Evolutionary conservation across 2,329 filamentous ascomycete genomes (phyloP).

Genomic region (Aspergillus fijiensis): DNA sequence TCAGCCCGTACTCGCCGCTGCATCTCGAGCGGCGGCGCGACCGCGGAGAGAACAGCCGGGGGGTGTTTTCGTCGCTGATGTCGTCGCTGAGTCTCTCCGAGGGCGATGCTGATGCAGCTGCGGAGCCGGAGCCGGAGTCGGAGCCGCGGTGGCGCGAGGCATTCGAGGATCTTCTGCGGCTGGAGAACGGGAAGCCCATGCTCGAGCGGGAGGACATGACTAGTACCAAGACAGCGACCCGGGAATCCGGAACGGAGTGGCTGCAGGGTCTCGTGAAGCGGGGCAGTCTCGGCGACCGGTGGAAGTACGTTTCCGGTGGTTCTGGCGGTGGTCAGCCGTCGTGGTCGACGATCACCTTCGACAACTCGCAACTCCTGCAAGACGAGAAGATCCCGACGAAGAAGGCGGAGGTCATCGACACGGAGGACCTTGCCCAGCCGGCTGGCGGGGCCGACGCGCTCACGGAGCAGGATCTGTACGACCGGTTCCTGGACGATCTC

Average conservation of each 20-base stretch:
- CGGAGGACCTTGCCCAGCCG: slow-evolving; percentile 9
- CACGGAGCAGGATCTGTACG: slow-evolving; percentile 57
- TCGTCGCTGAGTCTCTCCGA: slow-evolving; percentile 32
- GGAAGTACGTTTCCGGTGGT: slow-evolving; percentile 32
- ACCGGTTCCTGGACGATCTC: slow-evolving; percentile 46
- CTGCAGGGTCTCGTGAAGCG: slow-evolving; percentile 41
- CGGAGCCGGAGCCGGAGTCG: slow-evolving; percentile 19
- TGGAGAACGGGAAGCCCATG: slow-evolving; percentile 47
- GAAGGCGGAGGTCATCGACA: slow-evolving; percentile 10
- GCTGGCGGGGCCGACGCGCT: slow-evolving; percentile 31
- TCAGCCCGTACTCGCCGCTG: slow-evolving; percentile 57
- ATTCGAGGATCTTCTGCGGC: slow-evolving; percentile 58
- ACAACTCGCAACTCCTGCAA: slow-evolving; percentile 13
- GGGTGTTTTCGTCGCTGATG: slow-evolving; percentile 37
- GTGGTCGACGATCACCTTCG: slow-evolving; percentile 26
- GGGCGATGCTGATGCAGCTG: slow-evolving; percentile 8
- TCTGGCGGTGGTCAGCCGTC: slow-evolving; percentile 18
- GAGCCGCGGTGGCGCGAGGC: slow-evolving; percentile 55
- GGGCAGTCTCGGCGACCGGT: slow-evolving; percentile 43
- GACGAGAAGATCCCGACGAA: slow-evolving; percentile 8
- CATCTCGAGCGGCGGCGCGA: slow-evolving; percentile 49
- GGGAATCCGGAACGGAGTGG: slow-evolving; percentile 41
- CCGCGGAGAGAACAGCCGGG: slow-evolving; percentile 22
- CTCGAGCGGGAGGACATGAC: slow-evolving; percentile 33
- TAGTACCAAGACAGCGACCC: slow-evolving; percentile 14